phyloP scores from a whole-genome alignment of 768 basidiomycete species.

The Butyriboletus loyo region DNA sequence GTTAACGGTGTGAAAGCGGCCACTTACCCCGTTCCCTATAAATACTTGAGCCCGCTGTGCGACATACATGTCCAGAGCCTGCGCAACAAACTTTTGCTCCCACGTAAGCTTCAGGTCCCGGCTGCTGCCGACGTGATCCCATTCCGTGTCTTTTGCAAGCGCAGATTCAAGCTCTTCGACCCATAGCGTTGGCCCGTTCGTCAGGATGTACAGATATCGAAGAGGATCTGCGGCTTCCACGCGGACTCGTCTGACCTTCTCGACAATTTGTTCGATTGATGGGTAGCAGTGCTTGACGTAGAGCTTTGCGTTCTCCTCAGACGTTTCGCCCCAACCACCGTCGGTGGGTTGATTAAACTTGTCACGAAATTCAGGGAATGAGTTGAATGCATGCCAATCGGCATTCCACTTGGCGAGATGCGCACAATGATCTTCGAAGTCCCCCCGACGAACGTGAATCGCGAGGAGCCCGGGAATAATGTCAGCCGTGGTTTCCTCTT shows the following conservation, averaged over 20 bases:
- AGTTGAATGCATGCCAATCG: conserved; percentile 45
- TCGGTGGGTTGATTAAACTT: conserved; percentile 31
- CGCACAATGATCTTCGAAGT: conserved; percentile 45
- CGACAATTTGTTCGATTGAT: conserved; percentile 40
- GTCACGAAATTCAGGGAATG: conserved; percentile 41
- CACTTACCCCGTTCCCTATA: conserved; percentile 52
- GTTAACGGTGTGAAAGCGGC: not conserved
- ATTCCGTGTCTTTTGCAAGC: conserved; percentile 30
- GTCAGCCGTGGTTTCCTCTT: conserved; percentile 1
- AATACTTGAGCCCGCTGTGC: conserved; percentile 47
- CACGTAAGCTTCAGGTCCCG: conserved; percentile 40
- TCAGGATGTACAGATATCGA: conserved; percentile 43
- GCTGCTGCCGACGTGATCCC: conserved; percentile 42
- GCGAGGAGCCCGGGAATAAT: conserved; percentile 43
- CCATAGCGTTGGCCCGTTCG: conserved; percentile 45
- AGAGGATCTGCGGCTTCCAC: conserved; percentile 25
- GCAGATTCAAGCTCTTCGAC: conserved; percentile 38
- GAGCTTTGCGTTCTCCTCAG: conserved; percentile 18
- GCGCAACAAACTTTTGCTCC: conserved; percentile 43
- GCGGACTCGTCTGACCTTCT: conserved; percentile 36
- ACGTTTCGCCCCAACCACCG: conserved; percentile 14
- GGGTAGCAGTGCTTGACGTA: conserved; percentile 44
- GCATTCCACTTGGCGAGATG: conserved; percentile 35
- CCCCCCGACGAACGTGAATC: conserved; percentile 51
- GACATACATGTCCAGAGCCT: conserved; percentile 51